phyloP scores from a whole-genome alignment of 2,329 filamentous ascomycete species.

The Trematosphaeria pertusa region DNA sequence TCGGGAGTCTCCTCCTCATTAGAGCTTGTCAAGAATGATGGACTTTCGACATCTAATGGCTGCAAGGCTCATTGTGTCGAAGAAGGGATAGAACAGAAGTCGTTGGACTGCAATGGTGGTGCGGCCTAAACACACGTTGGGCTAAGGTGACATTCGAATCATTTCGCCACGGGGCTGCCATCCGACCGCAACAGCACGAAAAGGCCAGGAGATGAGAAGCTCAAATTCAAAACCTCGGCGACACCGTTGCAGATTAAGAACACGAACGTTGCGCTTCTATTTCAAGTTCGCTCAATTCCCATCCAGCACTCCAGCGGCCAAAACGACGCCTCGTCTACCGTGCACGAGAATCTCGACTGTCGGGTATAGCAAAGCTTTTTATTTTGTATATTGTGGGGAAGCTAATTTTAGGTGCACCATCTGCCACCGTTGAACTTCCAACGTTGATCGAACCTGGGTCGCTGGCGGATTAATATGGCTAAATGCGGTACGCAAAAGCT shows the following conservation, averaged over 20 bases:
- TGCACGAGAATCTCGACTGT: conserved; percentile 1
- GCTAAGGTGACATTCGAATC: too few relatives aligned
- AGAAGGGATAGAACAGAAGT: too few relatives aligned
- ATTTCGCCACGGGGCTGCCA: neutral
- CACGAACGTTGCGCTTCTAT: conserved; percentile 6
- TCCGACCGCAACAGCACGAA: neutral
- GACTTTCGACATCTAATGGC: too few relatives aligned
- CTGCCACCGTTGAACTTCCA: neutral
- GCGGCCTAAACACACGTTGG: too few relatives aligned
- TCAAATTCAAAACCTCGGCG: neutral
- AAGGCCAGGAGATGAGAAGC: neutral
- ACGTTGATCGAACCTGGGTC: neutral
- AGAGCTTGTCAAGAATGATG: too few relatives aligned
- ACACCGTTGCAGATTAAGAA: conserved; percentile 1
- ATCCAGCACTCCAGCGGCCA: too few relatives aligned
- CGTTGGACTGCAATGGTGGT: too few relatives aligned
- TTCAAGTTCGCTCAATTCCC: neutral
- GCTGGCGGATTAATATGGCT: conserved; percentile 14
- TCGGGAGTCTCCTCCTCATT: too few relatives aligned
- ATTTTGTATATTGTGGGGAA: conserved; percentile 1
- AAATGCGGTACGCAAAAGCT: conserved; percentile 11
- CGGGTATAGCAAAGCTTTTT: neutral
- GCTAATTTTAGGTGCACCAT: neutral
- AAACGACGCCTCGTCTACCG: too few relatives aligned
- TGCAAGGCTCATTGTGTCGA: too few relatives aligned